Evolutionary conservation across 306 rosid genomes (phyloP), one percentile per base, ranked within the genome.

Genomic region (Glycine soja): DNA sequence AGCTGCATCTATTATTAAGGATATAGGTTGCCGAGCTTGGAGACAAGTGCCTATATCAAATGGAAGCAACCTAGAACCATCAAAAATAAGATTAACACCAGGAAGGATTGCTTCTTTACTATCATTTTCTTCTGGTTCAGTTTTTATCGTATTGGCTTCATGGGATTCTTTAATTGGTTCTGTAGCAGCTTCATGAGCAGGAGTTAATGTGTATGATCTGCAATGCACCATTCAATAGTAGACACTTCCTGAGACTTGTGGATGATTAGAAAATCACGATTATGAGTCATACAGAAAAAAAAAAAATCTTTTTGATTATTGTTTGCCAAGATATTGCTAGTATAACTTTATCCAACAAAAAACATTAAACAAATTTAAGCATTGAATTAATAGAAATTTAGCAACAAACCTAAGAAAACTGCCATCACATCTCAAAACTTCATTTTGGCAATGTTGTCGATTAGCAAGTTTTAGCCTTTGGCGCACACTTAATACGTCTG

Each of bases 371-470:
- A 54, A 84, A 46, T 76, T 66, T 45, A 53, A 75, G 61, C 58
- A 48, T 38, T n/a, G 76, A 73, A 15, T 43, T 48, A 79, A 53
- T 11, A 77, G 18, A 83, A 74, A 77, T 40, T 80, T n/a, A 83
- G 72, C 50, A 66, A 83, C 89, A 80, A 68, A 93, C 99, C 99
- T 90, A 73, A 95, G 93, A 81, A 88, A 86, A 90, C 86, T 86
- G 52, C 97, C 98, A 88, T 95, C 99, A 46, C 92, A 95, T 88
- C 98, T 90, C 89, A 95, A 90, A 67, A 95, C 94, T 88, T 93
- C 97, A 64, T 92, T 88, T 77, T 87, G 88, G 77, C 89, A 72
- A 32, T 88, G 90, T 36, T 90, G 92, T 16, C 94, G 90, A 15
- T 85, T 93, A 71, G 89, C 91, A 85, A 93, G 91, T 86, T 88